A percentile compares a stretch with the other conserved stretches of the same genome.
Conservation (phyloP, 495 filamentous ascomycete genomes). For the Aspergillus funiculosus region DNA sequence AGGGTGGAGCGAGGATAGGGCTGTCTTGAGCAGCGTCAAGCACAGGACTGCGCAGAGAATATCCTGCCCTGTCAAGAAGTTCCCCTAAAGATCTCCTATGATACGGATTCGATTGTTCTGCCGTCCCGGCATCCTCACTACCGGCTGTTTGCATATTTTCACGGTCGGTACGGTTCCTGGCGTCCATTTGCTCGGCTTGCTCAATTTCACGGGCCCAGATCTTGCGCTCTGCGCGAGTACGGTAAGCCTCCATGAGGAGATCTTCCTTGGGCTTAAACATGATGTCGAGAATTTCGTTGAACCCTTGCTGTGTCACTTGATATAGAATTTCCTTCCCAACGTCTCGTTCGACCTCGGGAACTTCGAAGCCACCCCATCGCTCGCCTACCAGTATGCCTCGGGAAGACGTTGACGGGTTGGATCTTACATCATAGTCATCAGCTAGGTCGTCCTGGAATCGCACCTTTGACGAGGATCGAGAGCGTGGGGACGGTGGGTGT, state of each 20-base stretch:
- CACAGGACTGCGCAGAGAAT: conserved; percentile 31
- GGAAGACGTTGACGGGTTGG: conserved; percentile 75
- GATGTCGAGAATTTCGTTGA: conserved; percentile 84
- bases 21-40: conserved; percentile 17
- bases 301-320: conserved; percentile 80
- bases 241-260: conserved; percentile 60
- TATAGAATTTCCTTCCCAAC: conserved; percentile 85
- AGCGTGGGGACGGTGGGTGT: conserved; percentile 55
- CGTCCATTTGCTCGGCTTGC: conserved; percentile 30
- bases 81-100: conserved; percentile 38
- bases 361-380: conserved; percentile 77
- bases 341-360: conserved; percentile 73
- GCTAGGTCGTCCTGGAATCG: conserved; percentile 68
- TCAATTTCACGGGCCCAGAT: conserved; percentile 50
- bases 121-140: conserved; percentile 25
- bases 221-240: conserved; percentile 57
- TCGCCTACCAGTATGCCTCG: conserved; percentile 66
- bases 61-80: conserved; percentile 47
- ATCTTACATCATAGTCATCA: conserved; percentile 65
- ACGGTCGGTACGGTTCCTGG: conserved; percentile 14
- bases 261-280: conserved; percentile 81
- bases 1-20: conserved; percentile 25
- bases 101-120: conserved; percentile 12
- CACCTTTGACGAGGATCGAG: conserved; percentile 78
- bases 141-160: conserved; percentile 13